Conservation (phyloP, 208 protist genomes). For the Herpetomonas tarakana region DNA sequence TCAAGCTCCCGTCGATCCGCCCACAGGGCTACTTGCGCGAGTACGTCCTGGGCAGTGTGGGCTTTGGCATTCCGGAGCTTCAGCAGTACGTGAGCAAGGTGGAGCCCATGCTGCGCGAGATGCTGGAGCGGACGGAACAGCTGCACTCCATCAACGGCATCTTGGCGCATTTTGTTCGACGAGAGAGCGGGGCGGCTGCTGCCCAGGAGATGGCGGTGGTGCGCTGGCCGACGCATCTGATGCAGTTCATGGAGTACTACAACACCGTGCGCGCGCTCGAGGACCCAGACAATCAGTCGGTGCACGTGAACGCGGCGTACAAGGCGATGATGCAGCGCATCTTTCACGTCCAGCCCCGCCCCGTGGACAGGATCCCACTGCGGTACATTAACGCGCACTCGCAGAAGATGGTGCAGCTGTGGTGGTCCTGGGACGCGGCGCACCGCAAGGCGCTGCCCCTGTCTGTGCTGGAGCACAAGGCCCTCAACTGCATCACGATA, state of each 20-base stretch:
- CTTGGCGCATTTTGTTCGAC: slow-evolving; percentile 62
- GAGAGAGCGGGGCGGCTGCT: slow-evolving; percentile 4
- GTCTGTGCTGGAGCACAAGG: slow-evolving; percentile 62
- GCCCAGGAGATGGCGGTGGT: slow-evolving; percentile 50
- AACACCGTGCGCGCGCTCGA: slow-evolving; percentile 70
- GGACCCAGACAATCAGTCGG: slow-evolving; percentile 54
- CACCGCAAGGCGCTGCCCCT: slow-evolving; percentile 44
- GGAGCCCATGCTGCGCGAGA: slow-evolving; percentile 84
- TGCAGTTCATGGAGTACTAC: slow-evolving; percentile 91
- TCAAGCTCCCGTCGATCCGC: slow-evolving; percentile 61
- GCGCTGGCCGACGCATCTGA: slow-evolving; percentile 75
- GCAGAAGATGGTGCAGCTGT: slow-evolving; percentile 48
- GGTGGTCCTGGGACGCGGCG: slow-evolving; percentile 35
- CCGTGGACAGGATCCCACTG: slow-evolving; percentile 52
- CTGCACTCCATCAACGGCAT: slow-evolving; percentile 81
- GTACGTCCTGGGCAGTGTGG: slow-evolving; percentile 62
- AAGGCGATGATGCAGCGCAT: slow-evolving; percentile 48
- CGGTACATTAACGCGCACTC: slow-evolving; percentile 44
- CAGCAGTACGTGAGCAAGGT: slow-evolving; percentile 86
- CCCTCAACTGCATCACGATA: slow-evolving; percentile 68
- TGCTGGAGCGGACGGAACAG: slow-evolving; percentile 87
- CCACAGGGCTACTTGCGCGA: slow-evolving; percentile 76
- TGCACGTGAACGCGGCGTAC: slow-evolving; percentile 59
- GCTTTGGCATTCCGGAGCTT: slow-evolving; percentile 78
- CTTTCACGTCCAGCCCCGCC: slow-evolving; percentile 51